A percentile compares a stretch with the other conserved stretches of the same genome.
phyloP scores from a whole-genome alignment of 2,329 filamentous ascomycete species.

The Hysterium pulicare region DNA sequence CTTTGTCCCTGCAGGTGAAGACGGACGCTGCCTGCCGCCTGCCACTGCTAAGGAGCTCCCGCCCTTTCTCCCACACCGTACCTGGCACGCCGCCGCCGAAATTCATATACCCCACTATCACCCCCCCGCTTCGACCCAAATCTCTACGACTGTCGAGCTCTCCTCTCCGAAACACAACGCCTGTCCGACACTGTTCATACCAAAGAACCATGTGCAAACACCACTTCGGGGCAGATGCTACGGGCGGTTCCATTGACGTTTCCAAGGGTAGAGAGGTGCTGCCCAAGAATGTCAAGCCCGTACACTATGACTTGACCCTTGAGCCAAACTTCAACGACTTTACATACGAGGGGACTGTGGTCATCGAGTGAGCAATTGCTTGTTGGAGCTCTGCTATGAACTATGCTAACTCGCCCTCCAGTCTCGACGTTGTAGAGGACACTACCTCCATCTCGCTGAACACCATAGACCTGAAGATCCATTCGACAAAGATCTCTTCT shows the following conservation, averaged over 20 bases:
- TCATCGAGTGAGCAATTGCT: slow-evolving; percentile 68
- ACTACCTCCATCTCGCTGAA: slow-evolving; percentile 84
- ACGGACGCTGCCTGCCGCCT: slow-evolving; percentile 18
- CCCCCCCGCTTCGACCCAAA: slow-evolving; percentile 11
- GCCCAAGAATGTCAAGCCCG: slow-evolving; percentile 86
- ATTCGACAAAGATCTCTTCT: slow-evolving; percentile 65
- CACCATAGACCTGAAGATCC: slow-evolving; percentile 80
- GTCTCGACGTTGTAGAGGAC: slow-evolving; percentile 78
- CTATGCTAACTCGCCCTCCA: slow-evolving; percentile 32
- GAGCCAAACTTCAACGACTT: slow-evolving; percentile 88
- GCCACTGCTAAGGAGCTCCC: slow-evolving; percentile 12
- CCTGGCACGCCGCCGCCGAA: slow-evolving; percentile 9
- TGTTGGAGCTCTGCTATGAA: too few relatives aligned
- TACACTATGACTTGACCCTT: slow-evolving; percentile 85
- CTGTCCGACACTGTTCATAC: slow-evolving; percentile 65
- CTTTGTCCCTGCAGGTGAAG: neutral
- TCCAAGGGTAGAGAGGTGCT: slow-evolving; percentile 74
- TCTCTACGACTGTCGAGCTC: slow-evolving; percentile 7
- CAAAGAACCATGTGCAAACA: slow-evolving; percentile 71
- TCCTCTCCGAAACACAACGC: slow-evolving; percentile 17
- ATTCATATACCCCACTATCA: slow-evolving; percentile 25
- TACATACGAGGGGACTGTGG: slow-evolving; percentile 78
- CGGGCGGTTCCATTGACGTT: slow-evolving; percentile 57
- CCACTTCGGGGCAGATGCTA: slow-evolving; percentile 53
- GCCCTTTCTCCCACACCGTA: slow-evolving; percentile 24